Evolutionary conservation across 768 basidiomycete genomes (phyloP).

Genomic region (Boletus sp.): DNA sequence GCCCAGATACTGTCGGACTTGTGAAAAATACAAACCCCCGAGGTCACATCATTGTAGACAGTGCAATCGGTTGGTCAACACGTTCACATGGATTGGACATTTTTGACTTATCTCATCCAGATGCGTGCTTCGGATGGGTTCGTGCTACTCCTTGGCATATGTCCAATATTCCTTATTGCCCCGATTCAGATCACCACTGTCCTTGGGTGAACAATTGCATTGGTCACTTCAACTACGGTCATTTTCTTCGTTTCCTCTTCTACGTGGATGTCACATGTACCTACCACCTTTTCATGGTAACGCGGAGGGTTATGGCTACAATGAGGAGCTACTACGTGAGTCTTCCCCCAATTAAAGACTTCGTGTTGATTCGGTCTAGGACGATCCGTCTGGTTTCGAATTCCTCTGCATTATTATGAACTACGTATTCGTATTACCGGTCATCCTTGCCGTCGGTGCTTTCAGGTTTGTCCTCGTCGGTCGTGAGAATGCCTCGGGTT

Average conservation of each 20-base stretch:
- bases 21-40: slow-evolving; percentile 81
- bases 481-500: slow-evolving; percentile 7
- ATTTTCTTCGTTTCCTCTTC: slow-evolving; percentile 89
- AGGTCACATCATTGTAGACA: slow-evolving; percentile 90
- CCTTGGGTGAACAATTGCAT: slow-evolving; percentile 96
- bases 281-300: slow-evolving; percentile 86
- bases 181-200: slow-evolving; percentile 73
- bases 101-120: slow-evolving; percentile 33
- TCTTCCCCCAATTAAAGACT: slow-evolving; percentile 1
- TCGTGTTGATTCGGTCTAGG: slow-evolving; percentile 39
- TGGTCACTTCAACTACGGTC: slow-evolving; percentile 86
- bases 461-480: slow-evolving; percentile 61
- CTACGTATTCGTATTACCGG: slow-evolving; percentile 80
- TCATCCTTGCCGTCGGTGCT: slow-evolving; percentile 79
- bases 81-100: not conserved
- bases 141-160: slow-evolving; percentile 16
- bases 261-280: slow-evolving; percentile 87
- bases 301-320: slow-evolving; percentile 53
- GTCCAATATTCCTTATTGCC: slow-evolving; percentile 4
- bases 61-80: slow-evolving; percentile 65
- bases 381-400: slow-evolving; percentile 63
- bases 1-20: slow-evolving; percentile 85
- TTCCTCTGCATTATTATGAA: slow-evolving; percentile 87
- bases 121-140: slow-evolving; percentile 89
- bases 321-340: slow-evolving; percentile 54